Percentiles rank a stretch among this genome's conserved stretches.
Evolutionary conservation across 1,139 yeast species (phyloP).

Genomic region (Debaryomycetaceae sp.): DNA sequence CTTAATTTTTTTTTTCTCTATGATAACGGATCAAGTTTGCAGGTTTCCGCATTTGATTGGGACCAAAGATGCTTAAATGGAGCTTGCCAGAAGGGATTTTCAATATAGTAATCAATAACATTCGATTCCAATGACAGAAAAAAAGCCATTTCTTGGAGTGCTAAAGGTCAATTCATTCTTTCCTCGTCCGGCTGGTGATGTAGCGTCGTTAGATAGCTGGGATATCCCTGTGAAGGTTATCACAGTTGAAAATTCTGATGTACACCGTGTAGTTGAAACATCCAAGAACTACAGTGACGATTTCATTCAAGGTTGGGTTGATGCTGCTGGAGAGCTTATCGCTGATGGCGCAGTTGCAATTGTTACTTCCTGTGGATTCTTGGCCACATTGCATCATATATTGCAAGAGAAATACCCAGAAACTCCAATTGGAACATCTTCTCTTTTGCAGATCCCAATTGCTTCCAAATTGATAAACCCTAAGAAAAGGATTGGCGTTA

Average conservation of each 20-base stretch:
- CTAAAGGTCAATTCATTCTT: slow-evolving; percentile 10
- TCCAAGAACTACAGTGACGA: slow-evolving; percentile 11
- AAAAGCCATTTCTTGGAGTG: slow-evolving; percentile 9
- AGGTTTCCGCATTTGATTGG: not conserved
- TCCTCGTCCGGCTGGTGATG: slow-evolving; percentile 26
- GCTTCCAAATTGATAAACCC: slow-evolving; percentile 15
- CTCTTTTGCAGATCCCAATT: slow-evolving; percentile 24
- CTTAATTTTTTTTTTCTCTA: too few relatives aligned
- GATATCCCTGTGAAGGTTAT: slow-evolving; percentile 16
- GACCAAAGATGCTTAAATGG: not conserved
- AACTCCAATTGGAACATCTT: slow-evolving; percentile 27
- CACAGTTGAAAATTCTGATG: slow-evolving; percentile 14
- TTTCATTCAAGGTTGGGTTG: slow-evolving; percentile 14
- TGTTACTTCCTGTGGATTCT: slow-evolving; percentile 20
- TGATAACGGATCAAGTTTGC: not conserved
- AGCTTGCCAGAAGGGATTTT: not conserved
- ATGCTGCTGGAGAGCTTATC: slow-evolving; percentile 12
- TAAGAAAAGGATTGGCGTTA: slow-evolving; percentile 19
- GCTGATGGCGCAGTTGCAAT: slow-evolving; percentile 18
- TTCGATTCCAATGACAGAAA: not conserved
- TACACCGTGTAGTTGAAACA: slow-evolving; percentile 13
- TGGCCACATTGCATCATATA: slow-evolving; percentile 23
- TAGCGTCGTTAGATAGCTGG: slow-evolving; percentile 17
- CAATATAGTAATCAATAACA: too few relatives aligned
- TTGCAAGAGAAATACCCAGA: slow-evolving; percentile 13